phyloP scores from a whole-genome alignment of 176 grass and related monocot species.

The Oryza rufipogon region DNA sequence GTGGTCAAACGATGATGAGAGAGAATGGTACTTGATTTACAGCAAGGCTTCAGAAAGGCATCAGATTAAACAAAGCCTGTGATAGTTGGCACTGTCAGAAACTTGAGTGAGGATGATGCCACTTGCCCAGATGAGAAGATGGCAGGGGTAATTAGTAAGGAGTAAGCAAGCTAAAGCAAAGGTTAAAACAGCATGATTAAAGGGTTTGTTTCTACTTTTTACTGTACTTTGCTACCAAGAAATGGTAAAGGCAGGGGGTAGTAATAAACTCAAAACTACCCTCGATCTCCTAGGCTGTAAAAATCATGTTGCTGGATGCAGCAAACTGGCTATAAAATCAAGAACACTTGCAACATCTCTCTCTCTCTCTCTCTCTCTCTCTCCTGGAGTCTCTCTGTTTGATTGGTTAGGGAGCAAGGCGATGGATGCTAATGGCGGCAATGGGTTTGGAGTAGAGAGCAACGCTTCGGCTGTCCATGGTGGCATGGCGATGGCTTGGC shows the following conservation, averaged over 20 bases:
- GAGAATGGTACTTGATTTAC: slow-evolving; percentile 13
- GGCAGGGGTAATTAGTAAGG: background rate
- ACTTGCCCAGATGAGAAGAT: slow-evolving; percentile 9
- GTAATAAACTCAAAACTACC: background rate
- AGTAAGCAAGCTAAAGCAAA: slow-evolving; percentile 37
- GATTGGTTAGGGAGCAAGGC: background rate
- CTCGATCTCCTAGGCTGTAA: background rate
- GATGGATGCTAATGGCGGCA: slow-evolving; percentile 34
- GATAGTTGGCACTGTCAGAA: slow-evolving; percentile 54
- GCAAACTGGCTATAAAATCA: slow-evolving; percentile 29
- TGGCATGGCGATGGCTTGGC: slow-evolving; percentile 1
- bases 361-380: too few species aligned
- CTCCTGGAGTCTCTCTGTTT: too few species aligned
- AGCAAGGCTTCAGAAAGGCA: slow-evolving; percentile 19
- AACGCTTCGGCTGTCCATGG: slow-evolving; percentile 25
- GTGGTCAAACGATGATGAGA: slow-evolving; percentile 41
- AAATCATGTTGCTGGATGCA: background rate
- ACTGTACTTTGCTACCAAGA: background rate
- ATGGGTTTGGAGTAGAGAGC: slow-evolving; percentile 25
- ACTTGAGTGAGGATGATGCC: background rate
- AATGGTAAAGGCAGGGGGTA: background rate
- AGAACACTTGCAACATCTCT: background rate
- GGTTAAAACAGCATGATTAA: slow-evolving; percentile 34
- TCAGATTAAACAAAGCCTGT: slow-evolving; percentile 33
- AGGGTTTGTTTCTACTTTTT: slow-evolving; percentile 12